A percentile compares a stretch with the other conserved stretches of the same genome.
These are phyloP conservation scores for Brettanomyces nanus DNA, from an alignment of 805 yeast species.

Conservation along the genomic window DNA sequence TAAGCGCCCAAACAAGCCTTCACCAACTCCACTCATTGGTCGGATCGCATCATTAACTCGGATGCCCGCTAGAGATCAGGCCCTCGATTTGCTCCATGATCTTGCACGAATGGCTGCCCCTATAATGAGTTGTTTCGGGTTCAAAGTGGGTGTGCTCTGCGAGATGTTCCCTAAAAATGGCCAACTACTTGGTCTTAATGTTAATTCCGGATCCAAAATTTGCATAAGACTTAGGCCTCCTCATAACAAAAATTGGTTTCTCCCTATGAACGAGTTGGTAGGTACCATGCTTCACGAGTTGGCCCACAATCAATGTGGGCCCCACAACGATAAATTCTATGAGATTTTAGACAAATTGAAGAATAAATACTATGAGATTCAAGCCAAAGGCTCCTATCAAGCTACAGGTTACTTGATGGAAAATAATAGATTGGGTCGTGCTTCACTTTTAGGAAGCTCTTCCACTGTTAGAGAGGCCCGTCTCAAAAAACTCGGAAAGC, in stretches of 20 bases:
- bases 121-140: constrained; percentile 57
- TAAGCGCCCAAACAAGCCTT: constrained; percentile 15
- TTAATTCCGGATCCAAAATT: constrained; percentile 68
- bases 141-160: constrained; percentile 58
- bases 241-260: constrained; percentile 41
- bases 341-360: constrained; percentile 53
- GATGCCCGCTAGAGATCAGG: constrained; percentile 37
- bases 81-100: constrained; percentile 54
- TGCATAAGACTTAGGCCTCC: constrained; percentile 62
- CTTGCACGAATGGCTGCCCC: constrained; percentile 71
- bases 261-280: constrained; percentile 56
- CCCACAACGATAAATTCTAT: constrained; percentile 73
- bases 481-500: constrained; percentile 31
- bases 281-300: constrained; percentile 88
- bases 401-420: constrained; percentile 43
- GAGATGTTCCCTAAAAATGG: constrained; percentile 76
- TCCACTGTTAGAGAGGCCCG: constrained; percentile 29
- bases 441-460: constrained; percentile 3
- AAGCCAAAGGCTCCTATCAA: constrained; percentile 32
- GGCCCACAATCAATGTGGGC: constrained; percentile 71
- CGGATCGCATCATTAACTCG: constrained; percentile 40
- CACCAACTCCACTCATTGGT: constrained; percentile 25
- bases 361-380: constrained; percentile 38
- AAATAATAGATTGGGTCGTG: constrained; percentile 37
- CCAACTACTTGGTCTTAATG: constrained; percentile 70